Conservation (phyloP, 2,329 filamentous ascomycete genomes). For the Juglanconis sp. region DNA sequence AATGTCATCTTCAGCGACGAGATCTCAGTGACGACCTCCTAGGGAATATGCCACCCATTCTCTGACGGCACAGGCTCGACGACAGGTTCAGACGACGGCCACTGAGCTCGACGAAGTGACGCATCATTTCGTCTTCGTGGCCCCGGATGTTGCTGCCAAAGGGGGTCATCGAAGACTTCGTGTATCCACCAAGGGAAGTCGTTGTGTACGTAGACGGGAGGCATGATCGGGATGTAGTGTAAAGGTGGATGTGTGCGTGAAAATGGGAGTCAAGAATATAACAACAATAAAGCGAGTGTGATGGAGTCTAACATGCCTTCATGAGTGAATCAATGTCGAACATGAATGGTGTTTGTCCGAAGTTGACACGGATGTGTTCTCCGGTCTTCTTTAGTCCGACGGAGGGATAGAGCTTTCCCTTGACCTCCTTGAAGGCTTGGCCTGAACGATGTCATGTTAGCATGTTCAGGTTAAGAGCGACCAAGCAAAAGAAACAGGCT, state of each 20-base stretch:
- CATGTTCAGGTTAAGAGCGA: conserved; percentile 1
- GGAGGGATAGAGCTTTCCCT: conserved; percentile 62
- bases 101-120: background rate
- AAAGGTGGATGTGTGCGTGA: background rate
- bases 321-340: conserved; percentile 90
- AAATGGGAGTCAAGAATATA: background rate
- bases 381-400: conserved; percentile 64
- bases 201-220: background rate
- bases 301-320: conserved; percentile 50
- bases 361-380: conserved; percentile 62
- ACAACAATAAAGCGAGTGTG: background rate
- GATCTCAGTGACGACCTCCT: background rate
- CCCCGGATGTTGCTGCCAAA: conserved; percentile 9
- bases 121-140: background rate
- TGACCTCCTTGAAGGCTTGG: conserved; percentile 65
- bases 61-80: background rate
- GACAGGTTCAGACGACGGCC: background rate
- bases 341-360: conserved; percentile 73
- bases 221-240: conserved; percentile 1
- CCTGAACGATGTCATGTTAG: conserved; percentile 45
- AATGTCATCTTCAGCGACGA: background rate
- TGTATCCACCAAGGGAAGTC: background rate
- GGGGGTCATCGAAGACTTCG: conserved; percentile 7
- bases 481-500: background rate
- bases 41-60: background rate